Evolutionary conservation across 2,329 filamentous ascomycete genomes (phyloP), one percentile per base, ranked within the genome.

Genomic region (Curvularia eragrostidis): DNA sequence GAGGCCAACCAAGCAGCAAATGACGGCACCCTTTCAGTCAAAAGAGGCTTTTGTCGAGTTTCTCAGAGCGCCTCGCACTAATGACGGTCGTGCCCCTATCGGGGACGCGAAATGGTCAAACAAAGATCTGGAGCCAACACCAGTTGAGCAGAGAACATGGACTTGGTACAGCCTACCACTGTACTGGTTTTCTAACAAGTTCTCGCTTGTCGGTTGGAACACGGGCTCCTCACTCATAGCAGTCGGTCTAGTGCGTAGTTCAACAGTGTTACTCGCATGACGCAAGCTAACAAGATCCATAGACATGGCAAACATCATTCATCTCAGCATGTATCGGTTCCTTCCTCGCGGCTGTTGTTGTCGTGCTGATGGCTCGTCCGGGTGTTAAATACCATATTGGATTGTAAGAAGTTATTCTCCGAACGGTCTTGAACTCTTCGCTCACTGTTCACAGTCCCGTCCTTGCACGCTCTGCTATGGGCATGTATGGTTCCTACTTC

Each of bases 401-500:
- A 46, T 68, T 56, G 56, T 64, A 48, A 50, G 41, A 1, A 12
- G 21, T 9, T 5, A 15, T 15, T 2, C 7, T 5, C 19, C 0
- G 10, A 9, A 9, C 2, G 6, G 6, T 28, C 5, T 32, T 36
- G 12, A 10, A 13, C 9, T 15, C 13, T 3, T 19, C 1, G 10
- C 56, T 59, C 2, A 66, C 49, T 54, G 34, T 21, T 18, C 54
- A 15, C 38, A 64, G 54, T 51, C 68, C 51, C 21, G 62, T 59
- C 6, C 63, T 56, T 30, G 56, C 59, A 18, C 66, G 66, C 18
- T 64, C 66, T 0, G 62, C 66, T 10, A 69, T 70, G 64, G 67
- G 68, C 15, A 73, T 79, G 52, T 75, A 73, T 28, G 78, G 77
- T 15, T 74, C 75, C 1, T 74, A 74, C 53, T 75, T 77, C 26